Conservation (phyloP, 2,329 filamentous ascomycete species). For the Venturia oleaginea region DNA sequence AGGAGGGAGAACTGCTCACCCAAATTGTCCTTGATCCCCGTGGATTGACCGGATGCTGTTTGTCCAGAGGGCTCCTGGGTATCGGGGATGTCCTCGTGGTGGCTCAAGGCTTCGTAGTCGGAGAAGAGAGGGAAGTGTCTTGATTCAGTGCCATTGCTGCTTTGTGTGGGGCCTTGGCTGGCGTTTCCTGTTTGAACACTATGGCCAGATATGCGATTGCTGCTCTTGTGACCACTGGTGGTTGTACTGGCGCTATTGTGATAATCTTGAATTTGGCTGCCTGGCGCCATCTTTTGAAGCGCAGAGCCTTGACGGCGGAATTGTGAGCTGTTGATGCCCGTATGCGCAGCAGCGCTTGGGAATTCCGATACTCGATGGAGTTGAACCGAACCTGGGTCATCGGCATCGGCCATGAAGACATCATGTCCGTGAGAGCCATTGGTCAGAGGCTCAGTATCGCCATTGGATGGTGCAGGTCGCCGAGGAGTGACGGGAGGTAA, state of each 20-base stretch:
- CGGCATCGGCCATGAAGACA: slow-evolving; percentile 36
- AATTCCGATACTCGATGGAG: slow-evolving; percentile 20
- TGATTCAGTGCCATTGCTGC: slow-evolving; percentile 52
- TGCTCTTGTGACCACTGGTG: slow-evolving; percentile 66
- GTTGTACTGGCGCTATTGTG: slow-evolving; percentile 88
- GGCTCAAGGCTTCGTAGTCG: slow-evolving; percentile 38
- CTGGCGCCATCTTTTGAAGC: slow-evolving; percentile 49
- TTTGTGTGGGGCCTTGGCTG: slow-evolving; percentile 47
- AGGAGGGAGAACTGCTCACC: slow-evolving; percentile 5
- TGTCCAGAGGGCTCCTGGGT: slow-evolving; percentile 38
- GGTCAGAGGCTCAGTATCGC: slow-evolving; percentile 4
- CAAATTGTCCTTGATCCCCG: not conserved
- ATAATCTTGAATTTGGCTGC: slow-evolving; percentile 52
- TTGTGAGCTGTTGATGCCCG: not conserved
- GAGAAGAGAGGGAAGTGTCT: slow-evolving; percentile 47
- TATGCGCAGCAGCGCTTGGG: slow-evolving; percentile 23
- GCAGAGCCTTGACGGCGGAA: slow-evolving; percentile 35
- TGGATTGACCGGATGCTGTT: not conserved
- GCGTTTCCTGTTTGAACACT: slow-evolving; percentile 36
- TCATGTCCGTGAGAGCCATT: slow-evolving; percentile 20
- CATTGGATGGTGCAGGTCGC: not conserved
- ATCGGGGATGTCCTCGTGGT: slow-evolving; percentile 53
- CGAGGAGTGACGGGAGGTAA: slow-evolving; percentile 37
- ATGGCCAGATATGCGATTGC: slow-evolving; percentile 6
- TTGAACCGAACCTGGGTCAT: slow-evolving; percentile 26